Evolutionary conservation across 805 yeast genomes (phyloP), one percentile per base, ranked within the genome.

Genomic region (Nakazawaea sp.): DNA sequence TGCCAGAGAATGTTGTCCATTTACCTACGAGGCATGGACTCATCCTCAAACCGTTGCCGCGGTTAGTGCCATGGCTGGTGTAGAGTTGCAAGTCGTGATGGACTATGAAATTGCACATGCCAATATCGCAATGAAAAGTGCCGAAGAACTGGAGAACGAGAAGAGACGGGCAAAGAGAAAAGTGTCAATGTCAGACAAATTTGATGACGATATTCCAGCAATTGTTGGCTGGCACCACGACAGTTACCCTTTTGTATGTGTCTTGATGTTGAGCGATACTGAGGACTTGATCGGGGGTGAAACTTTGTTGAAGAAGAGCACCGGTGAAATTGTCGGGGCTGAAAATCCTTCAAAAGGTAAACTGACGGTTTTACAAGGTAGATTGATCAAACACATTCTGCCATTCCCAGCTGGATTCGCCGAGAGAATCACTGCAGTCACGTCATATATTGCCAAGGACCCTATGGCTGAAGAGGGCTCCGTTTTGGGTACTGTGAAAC

Each of bases 181-280:
- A 34, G 35, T 45, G 6, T 45, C 58, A 1, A 40, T 55, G 42
- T 41, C 43, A 7, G 46, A 45, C 32, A 46, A 46, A 16, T 38
- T 39, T 36, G 53, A 53, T 24, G 55, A 50, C 5, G 66, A 67
- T 28, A 62, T 72, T 34, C 75, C 75, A 10, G 79, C 76, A 17
- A 64, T 75, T 30, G 78, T 75, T 25, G 72, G 74, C 21, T 76
- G 83, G 83, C 82, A 76, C 58, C 52, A 60, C 37, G 83, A 76
- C 50, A 66, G 77, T n/a, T 75, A 73, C 39, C 81, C 81, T 12
- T 74, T 73, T 50, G 81, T 75, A 15, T 76, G 81, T 54, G 82
- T 76, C 12, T 60, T 75, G 43, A 76, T 76, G 83, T 50, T 76
- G 31, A 68, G 75, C 21, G 81, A 75, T 48, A 76, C 82, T 7